These are phyloP conservation scores for Mariannaea elegans DNA, from an alignment of 2,329 filamentous ascomycete genomes.

Conservation along the genomic window DNA sequence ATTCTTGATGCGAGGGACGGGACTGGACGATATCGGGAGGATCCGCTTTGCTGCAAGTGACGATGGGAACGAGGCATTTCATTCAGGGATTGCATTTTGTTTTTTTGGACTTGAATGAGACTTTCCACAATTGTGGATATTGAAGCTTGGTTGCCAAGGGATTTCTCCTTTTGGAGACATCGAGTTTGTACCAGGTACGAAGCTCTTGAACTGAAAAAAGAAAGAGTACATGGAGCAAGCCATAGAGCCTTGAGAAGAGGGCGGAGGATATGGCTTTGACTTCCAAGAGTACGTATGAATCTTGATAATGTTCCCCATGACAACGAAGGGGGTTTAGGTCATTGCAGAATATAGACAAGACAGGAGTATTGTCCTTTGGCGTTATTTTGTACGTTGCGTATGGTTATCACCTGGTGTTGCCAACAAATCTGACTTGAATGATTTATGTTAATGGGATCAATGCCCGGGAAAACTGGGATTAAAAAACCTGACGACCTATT, in stretches of 20 bases:
- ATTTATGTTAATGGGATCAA: too few species aligned
- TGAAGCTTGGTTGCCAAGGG: conserved; percentile 12
- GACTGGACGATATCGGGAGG: neutral
- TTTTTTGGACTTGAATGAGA: conserved; percentile 9
- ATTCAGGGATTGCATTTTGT: conserved; percentile 10
- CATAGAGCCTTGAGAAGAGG: conserved; percentile 2
- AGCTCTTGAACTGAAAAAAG: conserved; percentile 9
- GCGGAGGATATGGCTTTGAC: conserved; percentile 7
- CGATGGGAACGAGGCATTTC: conserved; percentile 8
- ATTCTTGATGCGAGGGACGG: neutral
- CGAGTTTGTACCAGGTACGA: conserved; percentile 16
- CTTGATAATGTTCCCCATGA: conserved; percentile 19
- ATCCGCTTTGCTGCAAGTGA: neutral
- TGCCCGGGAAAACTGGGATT: too few species aligned
- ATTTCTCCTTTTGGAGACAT: conserved; percentile 8
- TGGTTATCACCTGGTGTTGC: neutral
- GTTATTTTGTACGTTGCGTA: neutral
- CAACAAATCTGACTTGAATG: neutral
- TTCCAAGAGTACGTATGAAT: conserved; percentile 19
- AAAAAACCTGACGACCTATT: too few species aligned
- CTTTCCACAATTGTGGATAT: conserved; percentile 11
- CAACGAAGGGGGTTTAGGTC: neutral
- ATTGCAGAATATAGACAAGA: conserved; percentile 1
- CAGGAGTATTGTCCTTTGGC: neutral
- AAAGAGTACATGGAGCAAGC: conserved; percentile 13